Conservation (phyloP, 169 alveolate genomes). For the Plasmodium ovale region DNA sequence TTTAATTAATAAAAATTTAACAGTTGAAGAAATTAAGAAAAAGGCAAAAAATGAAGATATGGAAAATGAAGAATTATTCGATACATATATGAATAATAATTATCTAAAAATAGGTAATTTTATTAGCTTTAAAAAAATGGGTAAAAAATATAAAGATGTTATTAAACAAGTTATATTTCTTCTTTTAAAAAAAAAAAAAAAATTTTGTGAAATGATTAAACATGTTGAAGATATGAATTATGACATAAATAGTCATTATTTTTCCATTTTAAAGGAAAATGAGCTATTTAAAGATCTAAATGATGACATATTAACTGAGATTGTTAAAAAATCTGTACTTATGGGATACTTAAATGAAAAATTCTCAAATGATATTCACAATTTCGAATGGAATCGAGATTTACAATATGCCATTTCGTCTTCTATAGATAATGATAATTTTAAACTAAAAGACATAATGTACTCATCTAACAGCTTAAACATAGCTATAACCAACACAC, state of each 20-base stretch:
- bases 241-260: constrained; percentile 10
- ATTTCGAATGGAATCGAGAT: constrained; percentile 53
- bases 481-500: constrained; percentile 9
- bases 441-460: constrained; percentile 18
- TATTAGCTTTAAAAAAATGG: constrained; percentile 65
- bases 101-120: constrained; percentile 22
- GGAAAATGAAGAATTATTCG: constrained; percentile 62
- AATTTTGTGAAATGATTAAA: constrained; percentile 37
- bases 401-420: constrained; percentile 17
- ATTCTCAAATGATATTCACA: constrained; percentile 53
- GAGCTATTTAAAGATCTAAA: constrained; percentile 28
- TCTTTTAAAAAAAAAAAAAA: constrained; percentile 20
- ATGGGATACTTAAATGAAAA: constrained; percentile 51
- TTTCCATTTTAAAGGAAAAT: constrained; percentile 16
- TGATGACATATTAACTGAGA: constrained; percentile 24
- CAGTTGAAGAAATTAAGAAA: constrained; percentile 55
- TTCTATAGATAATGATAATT: constrained; percentile 22
- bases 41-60: constrained; percentile 58
- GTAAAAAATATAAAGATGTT: constrained; percentile 70
- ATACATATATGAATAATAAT: constrained; percentile 38
- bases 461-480: constrained; percentile 48
- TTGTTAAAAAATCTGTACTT: constrained; percentile 46
- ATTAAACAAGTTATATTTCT: constrained; percentile 36
- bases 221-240: constrained; percentile 15
- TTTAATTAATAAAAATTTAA: constrained; percentile 56